phyloP scores from a whole-genome alignment of 352 stramenopile species.

The Globisporangium middletonii region DNA sequence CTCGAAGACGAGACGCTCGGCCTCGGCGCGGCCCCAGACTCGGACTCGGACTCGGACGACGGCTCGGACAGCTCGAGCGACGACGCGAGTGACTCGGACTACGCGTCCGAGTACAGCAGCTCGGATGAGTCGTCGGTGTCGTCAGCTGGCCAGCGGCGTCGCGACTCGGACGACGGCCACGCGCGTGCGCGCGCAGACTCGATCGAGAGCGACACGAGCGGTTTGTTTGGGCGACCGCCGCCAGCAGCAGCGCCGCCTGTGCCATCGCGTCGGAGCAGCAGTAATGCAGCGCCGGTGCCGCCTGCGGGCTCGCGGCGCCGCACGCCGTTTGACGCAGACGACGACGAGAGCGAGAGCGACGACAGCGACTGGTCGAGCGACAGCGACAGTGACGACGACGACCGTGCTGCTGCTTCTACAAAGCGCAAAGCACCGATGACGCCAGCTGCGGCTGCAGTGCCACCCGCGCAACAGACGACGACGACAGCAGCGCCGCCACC shows the following conservation, averaged over 20 bases:
- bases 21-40: slow-evolving; percentile 59
- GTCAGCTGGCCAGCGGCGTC: slow-evolving; percentile 8
- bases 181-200: slow-evolving; percentile 27
- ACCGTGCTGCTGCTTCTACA: background rate
- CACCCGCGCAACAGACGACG: background rate
- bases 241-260: slow-evolving; percentile 13
- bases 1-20: slow-evolving; percentile 81
- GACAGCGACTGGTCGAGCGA: slow-evolving; percentile 52
- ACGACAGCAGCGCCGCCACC: slow-evolving; percentile 15
- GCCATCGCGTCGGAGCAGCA: no score
- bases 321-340: slow-evolving; percentile 32
- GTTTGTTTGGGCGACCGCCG: slow-evolving; percentile 43
- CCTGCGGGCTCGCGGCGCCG: slow-evolving; percentile 19
- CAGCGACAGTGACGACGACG: slow-evolving; percentile 25
- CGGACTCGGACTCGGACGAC: slow-evolving; percentile 43
- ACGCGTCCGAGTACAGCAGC: slow-evolving; percentile 59
- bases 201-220: slow-evolving; percentile 48
- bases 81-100: slow-evolving; percentile 8
- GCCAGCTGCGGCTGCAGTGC: slow-evolving; percentile 1
- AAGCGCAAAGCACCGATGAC: slow-evolving; percentile 9
- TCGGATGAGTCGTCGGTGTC: slow-evolving; percentile 38
- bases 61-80: background rate
- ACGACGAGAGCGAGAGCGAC: slow-evolving; percentile 35
- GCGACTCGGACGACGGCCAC: slow-evolving; percentile 22
- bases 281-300: slow-evolving; percentile 4